Evolutionary conservation across 768 basidiomycete species (phyloP).

Genomic region (Rubroboletus pulcherrimus): DNA sequence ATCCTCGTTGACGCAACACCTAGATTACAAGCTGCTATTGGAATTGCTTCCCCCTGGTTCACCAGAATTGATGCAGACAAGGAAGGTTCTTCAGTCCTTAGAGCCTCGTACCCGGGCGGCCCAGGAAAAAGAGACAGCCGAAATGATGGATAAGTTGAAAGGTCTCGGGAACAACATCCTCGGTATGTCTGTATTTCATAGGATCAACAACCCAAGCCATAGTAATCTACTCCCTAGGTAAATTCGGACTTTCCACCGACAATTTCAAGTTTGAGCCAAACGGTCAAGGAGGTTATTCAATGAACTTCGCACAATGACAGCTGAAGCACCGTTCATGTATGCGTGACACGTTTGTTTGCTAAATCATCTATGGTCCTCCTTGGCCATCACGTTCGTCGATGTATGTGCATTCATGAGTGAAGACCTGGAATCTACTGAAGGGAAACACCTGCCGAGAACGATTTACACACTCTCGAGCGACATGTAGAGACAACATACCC

Average conservation of each 20-base stretch:
- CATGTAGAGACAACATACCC: slow-evolving; percentile 40
- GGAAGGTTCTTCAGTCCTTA: slow-evolving; percentile 48
- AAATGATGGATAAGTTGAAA: slow-evolving; percentile 93
- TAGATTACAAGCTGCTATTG: slow-evolving; percentile 79
- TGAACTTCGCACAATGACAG: slow-evolving; percentile 69
- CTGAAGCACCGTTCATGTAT: not conserved
- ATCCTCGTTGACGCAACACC: not conserved
- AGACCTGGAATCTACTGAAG: slow-evolving; percentile 26
- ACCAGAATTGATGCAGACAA: slow-evolving; percentile 45
- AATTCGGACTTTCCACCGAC: slow-evolving; percentile 91
- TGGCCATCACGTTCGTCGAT: slow-evolving; percentile 14
- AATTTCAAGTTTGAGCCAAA: slow-evolving; percentile 97
- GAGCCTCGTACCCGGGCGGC: slow-evolving; percentile 69
- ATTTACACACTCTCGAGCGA: not conserved
- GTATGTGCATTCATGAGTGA: slow-evolving; percentile 18
- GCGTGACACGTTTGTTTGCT: not conserved
- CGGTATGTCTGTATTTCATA: slow-evolving; percentile 42
- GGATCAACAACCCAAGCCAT: not conserved
- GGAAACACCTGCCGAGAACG: slow-evolving; percentile 28
- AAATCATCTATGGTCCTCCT: not conserved
- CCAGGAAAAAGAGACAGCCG: slow-evolving; percentile 81
- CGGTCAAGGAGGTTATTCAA: slow-evolving; percentile 91
- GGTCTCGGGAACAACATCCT: slow-evolving; percentile 87
- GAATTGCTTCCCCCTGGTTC: slow-evolving; percentile 57
- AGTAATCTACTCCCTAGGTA: slow-evolving; percentile 45